Evolutionary conservation across 768 basidiomycete genomes (phyloP).

Genomic region (Bullera alba): DNA sequence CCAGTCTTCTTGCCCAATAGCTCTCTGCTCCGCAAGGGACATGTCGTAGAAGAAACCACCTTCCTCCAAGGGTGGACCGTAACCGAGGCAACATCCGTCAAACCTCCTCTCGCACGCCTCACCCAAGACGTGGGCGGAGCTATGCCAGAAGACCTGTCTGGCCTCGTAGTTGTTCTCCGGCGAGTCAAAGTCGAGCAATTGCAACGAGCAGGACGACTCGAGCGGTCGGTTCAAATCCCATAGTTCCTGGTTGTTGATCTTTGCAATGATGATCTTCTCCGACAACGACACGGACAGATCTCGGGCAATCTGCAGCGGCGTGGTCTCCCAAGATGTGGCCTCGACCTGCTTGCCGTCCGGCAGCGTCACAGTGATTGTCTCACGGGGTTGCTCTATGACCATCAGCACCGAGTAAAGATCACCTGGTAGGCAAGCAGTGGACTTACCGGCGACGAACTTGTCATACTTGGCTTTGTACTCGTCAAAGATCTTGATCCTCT

Average conservation of each 20-base stretch:
- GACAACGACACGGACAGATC: constrained; percentile 78
- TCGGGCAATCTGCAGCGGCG: constrained; percentile 83
- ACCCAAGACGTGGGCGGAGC: constrained; percentile 94
- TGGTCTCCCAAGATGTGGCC: constrained; percentile 89
- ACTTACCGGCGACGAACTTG: constrained; percentile 66
- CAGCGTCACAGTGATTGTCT: constrained; percentile 74
- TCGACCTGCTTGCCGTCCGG: constrained; percentile 78
- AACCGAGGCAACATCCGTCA: constrained; percentile 88
- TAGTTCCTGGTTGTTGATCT: constrained; percentile 59
- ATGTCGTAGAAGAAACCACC: constrained; percentile 98
- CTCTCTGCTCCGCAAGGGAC: constrained; percentile 54
- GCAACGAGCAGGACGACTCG: constrained; percentile 72
- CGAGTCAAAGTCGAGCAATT: constrained; percentile 79
- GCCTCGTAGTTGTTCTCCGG: constrained; percentile 52
- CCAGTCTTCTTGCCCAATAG: constrained; percentile 75
- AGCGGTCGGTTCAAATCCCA: constrained; percentile 96
- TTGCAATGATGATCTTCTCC: constrained; percentile 85
- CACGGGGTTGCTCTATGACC: constrained; percentile 59
- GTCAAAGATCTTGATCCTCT: constrained; percentile 83
- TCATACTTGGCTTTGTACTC: constrained; percentile 76
- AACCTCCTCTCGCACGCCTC: constrained; percentile 90
- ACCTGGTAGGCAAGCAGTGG: constrained; percentile 2
- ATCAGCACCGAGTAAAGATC: neutral
- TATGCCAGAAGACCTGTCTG: constrained; percentile 99
- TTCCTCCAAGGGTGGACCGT: constrained; percentile 93